Evolutionary conservation across 2,329 filamentous ascomycete genomes (phyloP).

Genomic region (Helicocarpus griseus): DNA sequence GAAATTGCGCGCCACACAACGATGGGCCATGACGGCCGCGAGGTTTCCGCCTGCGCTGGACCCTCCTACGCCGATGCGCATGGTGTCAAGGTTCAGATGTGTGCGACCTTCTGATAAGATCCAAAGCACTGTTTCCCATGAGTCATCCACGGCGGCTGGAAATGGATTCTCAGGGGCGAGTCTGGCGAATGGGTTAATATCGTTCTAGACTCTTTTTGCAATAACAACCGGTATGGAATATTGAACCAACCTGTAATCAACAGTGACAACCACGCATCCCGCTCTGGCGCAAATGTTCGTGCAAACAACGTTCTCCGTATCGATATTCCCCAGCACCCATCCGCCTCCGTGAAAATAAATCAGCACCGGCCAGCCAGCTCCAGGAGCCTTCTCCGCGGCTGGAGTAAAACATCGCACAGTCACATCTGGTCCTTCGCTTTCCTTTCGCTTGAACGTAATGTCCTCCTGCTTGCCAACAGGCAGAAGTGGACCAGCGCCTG

Average conservation of each 20-base stretch:
- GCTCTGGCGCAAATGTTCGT: constrained; percentile 44
- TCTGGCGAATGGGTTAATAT: constrained; percentile 20
- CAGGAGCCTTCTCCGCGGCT: constrained; percentile 29
- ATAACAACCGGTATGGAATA: neutral
- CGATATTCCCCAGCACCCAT: constrained; percentile 49
- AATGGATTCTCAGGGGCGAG: constrained; percentile 49
- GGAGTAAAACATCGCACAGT: constrained; percentile 44
- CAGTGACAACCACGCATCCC: constrained; percentile 45
- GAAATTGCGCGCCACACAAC: constrained; percentile 30
- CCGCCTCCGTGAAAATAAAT: constrained; percentile 51
- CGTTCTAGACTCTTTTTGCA: neutral
- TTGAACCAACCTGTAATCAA: constrained; percentile 43
- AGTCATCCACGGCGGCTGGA: constrained; percentile 48
- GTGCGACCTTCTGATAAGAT: constrained; percentile 14
- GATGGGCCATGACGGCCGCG: constrained; percentile 45
- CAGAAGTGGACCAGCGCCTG: constrained; percentile 41
- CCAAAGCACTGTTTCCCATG: constrained; percentile 48
- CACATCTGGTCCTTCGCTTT: constrained; percentile 41
- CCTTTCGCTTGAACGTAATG: constrained; percentile 33
- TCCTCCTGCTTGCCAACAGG: constrained; percentile 41
- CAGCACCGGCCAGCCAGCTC: constrained; percentile 45
- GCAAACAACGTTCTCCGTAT: constrained; percentile 49
- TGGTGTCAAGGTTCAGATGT: constrained; percentile 32
- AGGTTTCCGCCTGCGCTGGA: constrained; percentile 46
- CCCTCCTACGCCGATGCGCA: constrained; percentile 34